Percentiles rank a stretch among this genome's conserved stretches.
phyloP scores from a whole-genome alignment of 2,329 filamentous ascomycete species.

The Colletotrichum tofieldiae region DNA sequence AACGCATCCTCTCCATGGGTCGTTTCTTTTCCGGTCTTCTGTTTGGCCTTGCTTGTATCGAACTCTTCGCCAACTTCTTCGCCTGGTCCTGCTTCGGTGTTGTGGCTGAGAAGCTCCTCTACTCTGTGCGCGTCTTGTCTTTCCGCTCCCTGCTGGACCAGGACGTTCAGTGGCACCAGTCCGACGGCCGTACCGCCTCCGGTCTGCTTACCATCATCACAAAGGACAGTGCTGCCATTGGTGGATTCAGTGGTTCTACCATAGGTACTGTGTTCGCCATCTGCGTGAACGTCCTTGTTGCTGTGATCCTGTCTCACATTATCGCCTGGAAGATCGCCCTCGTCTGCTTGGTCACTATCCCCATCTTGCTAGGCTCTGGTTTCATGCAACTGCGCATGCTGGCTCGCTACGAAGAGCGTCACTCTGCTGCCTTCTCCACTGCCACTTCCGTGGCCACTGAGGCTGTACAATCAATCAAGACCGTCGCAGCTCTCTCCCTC shows the following conservation, averaged over 20 bases:
- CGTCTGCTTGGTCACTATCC: conserved; percentile 68
- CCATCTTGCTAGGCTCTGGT: conserved; percentile 67
- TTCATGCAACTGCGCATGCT: conserved; percentile 68
- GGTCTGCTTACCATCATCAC: conserved; percentile 69
- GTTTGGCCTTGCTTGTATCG: conserved; percentile 73
- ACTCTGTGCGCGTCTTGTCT: conserved; percentile 68
- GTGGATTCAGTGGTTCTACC: conserved; percentile 70
- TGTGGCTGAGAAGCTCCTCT: conserved; percentile 71
- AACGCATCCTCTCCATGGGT: conserved; percentile 64
- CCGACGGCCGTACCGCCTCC: conserved; percentile 63
- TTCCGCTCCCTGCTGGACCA: conserved; percentile 72
- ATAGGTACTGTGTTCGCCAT: conserved; percentile 70
- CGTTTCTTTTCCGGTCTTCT: conserved; percentile 71
- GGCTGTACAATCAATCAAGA: conserved; percentile 65
- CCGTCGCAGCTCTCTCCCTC: conserved; percentile 51
- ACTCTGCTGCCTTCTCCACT: conserved; percentile 64
- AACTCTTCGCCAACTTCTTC: conserved; percentile 71
- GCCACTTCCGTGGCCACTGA: conserved; percentile 65
- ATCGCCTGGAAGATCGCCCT: conserved; percentile 74
- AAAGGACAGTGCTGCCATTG: conserved; percentile 67
- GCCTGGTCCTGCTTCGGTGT: conserved; percentile 71
- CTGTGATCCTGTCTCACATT: conserved; percentile 68
- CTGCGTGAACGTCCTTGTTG: conserved; percentile 67
- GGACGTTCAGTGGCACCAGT: conserved; percentile 73
- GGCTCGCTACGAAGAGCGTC: conserved; percentile 61